Evolutionary conservation across 371 early-diverging fungal species (phyloP), one percentile per base, ranked within the genome.

Genomic region (Lichtheimia corymbifera): DNA sequence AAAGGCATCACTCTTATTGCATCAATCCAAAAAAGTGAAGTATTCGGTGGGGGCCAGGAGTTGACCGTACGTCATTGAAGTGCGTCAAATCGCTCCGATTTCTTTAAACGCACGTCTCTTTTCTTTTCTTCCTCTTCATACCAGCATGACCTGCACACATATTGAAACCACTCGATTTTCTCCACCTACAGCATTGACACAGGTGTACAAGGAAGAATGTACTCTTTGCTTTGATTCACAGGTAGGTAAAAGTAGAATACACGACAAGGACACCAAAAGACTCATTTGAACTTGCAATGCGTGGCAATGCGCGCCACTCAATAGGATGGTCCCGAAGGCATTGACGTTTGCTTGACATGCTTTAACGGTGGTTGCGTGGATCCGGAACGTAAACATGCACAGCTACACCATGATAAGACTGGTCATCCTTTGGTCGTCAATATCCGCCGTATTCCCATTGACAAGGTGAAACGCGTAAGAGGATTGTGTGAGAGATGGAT

Each of bases 161-260:
- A 62, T 83, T 41, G 61, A 63, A 28, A 60, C 50, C 35, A 53
- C 69, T 25, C 54, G 63, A 28, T 49, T 83, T 0, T 56, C 58
- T 0, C 65, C 63, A 17, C 86, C 87, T 43, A 65, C 79, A 17
- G 71, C 75, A 9, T 75, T 61, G 50, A 79, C 84, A 1, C 74
- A 83, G 59, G 89, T 97, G 20, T 87, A 93, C 85, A 96, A 95
- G 75, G 97, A 97, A 59, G 97, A 97, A 73, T 97, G 98, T 76
- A 93, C 95, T 17, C 86, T 86, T 58, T 97, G 98, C 79, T 97
- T 94, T 77, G 93, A 94, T 70, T 78, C 76, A 57, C 91, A 91
- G 76, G 97, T 92, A 73, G 25, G 41, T 43, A 41, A 17, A 18
- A 17, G 22, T 20, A 20, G 44, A 35, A 3, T 5, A 50, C 50